Conservation (phyloP, 345 rosid species). For the Alliaria petiolata region DNA sequence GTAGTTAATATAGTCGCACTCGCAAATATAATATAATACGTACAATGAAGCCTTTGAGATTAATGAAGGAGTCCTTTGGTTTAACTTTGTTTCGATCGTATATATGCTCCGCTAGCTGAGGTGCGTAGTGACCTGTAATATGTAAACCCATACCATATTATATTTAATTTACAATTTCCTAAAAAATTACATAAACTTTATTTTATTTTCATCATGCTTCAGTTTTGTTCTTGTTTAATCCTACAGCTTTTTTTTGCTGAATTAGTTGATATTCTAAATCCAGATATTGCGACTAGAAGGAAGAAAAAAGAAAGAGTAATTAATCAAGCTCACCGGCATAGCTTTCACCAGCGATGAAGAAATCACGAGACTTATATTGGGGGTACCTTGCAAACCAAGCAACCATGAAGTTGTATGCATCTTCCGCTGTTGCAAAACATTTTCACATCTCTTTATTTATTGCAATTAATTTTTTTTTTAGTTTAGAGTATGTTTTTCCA, state of each 20-base stretch:
- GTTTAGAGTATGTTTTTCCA: too few species aligned
- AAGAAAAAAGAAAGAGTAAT: background rate
- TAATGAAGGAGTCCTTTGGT: slow-evolving; percentile 32
- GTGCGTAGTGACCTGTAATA: slow-evolving; percentile 55
- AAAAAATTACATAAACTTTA: background rate
- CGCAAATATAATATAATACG: background rate
- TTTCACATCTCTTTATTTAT: background rate
- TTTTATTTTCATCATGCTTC: background rate
- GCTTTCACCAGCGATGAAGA: slow-evolving; percentile 37
- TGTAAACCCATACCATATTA: slow-evolving; percentile 8
- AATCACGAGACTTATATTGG: slow-evolving; percentile 30
- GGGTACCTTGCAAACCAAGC: slow-evolving; percentile 37
- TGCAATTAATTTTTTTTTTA: background rate
- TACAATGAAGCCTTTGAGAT: slow-evolving; percentile 46
- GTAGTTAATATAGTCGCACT: background rate
- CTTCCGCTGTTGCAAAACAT: slow-evolving; percentile 27
- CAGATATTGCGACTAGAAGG: background rate
- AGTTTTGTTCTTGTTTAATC: background rate
- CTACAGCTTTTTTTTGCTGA: background rate
- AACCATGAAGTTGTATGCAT: slow-evolving; percentile 36
- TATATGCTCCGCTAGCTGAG: slow-evolving; percentile 61
- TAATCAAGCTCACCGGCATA: slow-evolving; percentile 34
- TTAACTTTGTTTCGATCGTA: slow-evolving; percentile 45
- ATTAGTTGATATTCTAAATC: background rate
- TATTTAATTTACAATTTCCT: background rate